Percentiles rank a stretch among this genome's conserved stretches.
These are phyloP conservation scores for Brassica hybrid DNA, from an alignment of 441 rosid species.

Conservation along the genomic window DNA sequence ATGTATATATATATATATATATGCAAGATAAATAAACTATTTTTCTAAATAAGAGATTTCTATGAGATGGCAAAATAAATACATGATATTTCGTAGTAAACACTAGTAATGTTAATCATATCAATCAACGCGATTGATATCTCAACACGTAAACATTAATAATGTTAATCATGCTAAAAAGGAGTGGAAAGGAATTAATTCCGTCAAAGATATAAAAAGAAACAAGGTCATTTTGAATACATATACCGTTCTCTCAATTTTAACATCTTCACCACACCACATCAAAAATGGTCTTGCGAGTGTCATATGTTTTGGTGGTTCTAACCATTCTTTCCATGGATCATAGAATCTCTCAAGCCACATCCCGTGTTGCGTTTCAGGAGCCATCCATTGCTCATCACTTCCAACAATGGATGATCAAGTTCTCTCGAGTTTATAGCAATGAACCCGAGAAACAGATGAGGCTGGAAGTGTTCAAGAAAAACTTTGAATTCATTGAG, in stretches of 20 bases:
- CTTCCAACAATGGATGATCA: conserved; percentile 7
- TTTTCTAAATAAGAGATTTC: not conserved
- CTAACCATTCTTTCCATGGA: not conserved
- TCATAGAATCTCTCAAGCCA: conserved; percentile 6
- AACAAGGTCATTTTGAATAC: not conserved
- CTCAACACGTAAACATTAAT: not conserved
- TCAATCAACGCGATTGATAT: not conserved
- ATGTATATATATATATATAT: not conserved
- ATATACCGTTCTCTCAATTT: not conserved
- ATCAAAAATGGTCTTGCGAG: not conserved
- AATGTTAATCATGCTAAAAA: not conserved
- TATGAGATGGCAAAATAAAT: not conserved
- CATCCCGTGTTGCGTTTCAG: not conserved
- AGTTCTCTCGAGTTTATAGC: conserved; percentile 11
- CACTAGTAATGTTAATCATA: not conserved
- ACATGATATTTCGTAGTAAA: not conserved
- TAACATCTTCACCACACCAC: not conserved
- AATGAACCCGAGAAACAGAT: conserved; percentile 1
- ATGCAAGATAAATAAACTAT: not conserved
- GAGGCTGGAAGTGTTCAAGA: conserved; percentile 13
- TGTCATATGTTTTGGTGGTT: not conserved
- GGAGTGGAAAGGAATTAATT: not conserved
- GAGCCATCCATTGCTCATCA: not conserved
- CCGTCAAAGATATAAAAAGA: not conserved
- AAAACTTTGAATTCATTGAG: not conserved